Percentiles rank a stretch among this genome's conserved stretches.
These are phyloP conservation scores for Silene uniflora DNA, from an alignment of 148 eudicot species.

Conservation along the genomic window DNA sequence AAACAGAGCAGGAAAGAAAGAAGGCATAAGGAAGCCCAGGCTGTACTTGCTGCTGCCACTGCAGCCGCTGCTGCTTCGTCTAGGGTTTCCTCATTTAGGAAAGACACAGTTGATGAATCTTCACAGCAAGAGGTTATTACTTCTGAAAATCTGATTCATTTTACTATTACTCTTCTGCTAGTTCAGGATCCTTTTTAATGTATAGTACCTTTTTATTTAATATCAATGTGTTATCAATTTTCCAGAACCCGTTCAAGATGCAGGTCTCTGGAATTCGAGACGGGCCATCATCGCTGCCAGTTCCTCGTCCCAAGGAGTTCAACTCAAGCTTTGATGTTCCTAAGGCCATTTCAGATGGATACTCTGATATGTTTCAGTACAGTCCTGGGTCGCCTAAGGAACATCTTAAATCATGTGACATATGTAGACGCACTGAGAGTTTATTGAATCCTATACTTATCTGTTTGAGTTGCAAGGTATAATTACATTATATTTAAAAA, in stretches of 20 bases:
- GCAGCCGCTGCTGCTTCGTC: conserved; percentile 97
- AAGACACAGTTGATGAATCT: conserved; percentile 68
- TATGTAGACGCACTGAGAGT: conserved; percentile 81
- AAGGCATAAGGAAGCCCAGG: conserved; percentile 93
- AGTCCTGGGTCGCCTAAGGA: conserved; percentile 46
- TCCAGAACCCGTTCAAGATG: conserved; percentile 47
- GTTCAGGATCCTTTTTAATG: not conserved
- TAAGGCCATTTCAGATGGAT: conserved; percentile 45
- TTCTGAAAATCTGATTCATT: conserved; percentile 12
- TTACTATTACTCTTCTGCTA: not conserved
- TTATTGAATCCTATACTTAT: conserved; percentile 67
- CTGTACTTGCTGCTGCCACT: conserved; percentile 90
- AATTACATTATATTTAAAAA: conserved; percentile 1
- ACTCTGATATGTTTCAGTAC: conserved; percentile 42
- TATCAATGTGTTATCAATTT: conserved; percentile 7
- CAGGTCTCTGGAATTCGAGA: conserved; percentile 43
- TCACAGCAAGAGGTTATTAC: conserved; percentile 52
- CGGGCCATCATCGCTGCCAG: conserved; percentile 36
- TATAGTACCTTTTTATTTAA: not conserved
- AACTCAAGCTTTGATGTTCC: conserved; percentile 46
- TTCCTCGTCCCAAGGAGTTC: conserved; percentile 57
- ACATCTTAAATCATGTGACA: conserved; percentile 62
- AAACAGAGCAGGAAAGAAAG: conserved; percentile 93
- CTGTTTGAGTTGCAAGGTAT: conserved; percentile 91
- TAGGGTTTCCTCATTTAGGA: conserved; percentile 77